Conservation (phyloP, 2,329 filamentous ascomycete genomes). For the Penicillium thymicola region DNA sequence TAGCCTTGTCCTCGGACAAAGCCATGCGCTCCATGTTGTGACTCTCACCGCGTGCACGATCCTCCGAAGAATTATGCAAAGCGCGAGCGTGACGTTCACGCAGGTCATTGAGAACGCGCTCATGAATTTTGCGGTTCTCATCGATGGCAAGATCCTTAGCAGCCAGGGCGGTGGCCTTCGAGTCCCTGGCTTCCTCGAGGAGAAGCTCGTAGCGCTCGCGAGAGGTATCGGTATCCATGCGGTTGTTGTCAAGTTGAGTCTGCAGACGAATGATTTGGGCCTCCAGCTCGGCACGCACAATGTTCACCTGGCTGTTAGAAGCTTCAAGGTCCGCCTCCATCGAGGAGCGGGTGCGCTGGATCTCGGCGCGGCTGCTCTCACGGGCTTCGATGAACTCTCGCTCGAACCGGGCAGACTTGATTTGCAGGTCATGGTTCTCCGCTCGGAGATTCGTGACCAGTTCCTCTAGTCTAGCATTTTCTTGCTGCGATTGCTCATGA, state of each 20-base stretch:
- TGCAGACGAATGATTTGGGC: slow-evolving; percentile 71
- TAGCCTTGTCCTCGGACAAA: slow-evolving; percentile 77
- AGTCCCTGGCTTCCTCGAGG: slow-evolving; percentile 73
- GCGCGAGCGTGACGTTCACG: slow-evolving; percentile 71
- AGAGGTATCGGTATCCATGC: slow-evolving; percentile 74
- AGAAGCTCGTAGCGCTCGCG: slow-evolving; percentile 80
- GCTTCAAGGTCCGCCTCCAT: slow-evolving; percentile 79
- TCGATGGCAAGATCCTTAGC: slow-evolving; percentile 55
- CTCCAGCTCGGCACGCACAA: slow-evolving; percentile 76
- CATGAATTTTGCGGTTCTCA: slow-evolving; percentile 63
- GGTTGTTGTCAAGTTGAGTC: slow-evolving; percentile 71
- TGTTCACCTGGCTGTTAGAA: slow-evolving; percentile 81
- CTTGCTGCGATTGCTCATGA: slow-evolving; percentile 61
- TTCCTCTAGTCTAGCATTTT: slow-evolving; percentile 63
- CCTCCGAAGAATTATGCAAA: slow-evolving; percentile 71
- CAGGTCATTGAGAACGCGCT: slow-evolving; percentile 70
- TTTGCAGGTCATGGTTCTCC: slow-evolving; percentile 67
- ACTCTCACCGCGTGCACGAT: slow-evolving; percentile 74
- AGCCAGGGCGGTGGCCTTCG: slow-evolving; percentile 59
- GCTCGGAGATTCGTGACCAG: slow-evolving; percentile 48
- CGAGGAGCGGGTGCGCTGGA: slow-evolving; percentile 73
- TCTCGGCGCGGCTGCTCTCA: slow-evolving; percentile 73
- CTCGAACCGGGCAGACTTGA: slow-evolving; percentile 66
- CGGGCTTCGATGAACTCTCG: slow-evolving; percentile 81
- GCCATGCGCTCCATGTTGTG: slow-evolving; percentile 77